Percentiles rank a stretch among this genome's conserved stretches.
These are phyloP conservation scores for Panicum miliaceum DNA, from an alignment of 176 grass and related monocot species.

Conservation along the genomic window DNA sequence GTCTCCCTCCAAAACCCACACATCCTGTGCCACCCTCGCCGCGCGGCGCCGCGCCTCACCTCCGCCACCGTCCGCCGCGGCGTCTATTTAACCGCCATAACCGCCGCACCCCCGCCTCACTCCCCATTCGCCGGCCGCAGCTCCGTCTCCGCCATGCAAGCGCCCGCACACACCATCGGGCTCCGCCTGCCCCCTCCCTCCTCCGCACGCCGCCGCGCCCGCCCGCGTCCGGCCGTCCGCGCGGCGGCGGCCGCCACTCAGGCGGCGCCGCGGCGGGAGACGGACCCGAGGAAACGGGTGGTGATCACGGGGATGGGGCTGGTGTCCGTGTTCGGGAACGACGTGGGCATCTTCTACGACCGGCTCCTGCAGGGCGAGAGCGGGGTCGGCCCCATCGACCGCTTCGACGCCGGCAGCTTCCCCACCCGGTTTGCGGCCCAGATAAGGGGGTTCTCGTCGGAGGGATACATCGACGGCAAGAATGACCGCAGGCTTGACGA, in stretches of 20 bases:
- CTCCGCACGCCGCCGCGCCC: slow-evolving; percentile 18
- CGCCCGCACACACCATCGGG: slow-evolving; percentile 42
- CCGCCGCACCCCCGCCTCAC: neutral
- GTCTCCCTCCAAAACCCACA: slow-evolving; percentile 51
- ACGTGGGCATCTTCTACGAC: slow-evolving; percentile 81
- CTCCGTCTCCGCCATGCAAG: slow-evolving; percentile 40
- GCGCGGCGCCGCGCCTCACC: slow-evolving; percentile 30
- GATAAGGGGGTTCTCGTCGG: slow-evolving; percentile 83
- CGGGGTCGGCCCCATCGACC: slow-evolving; percentile 74
- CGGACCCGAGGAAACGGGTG: slow-evolving; percentile 85
- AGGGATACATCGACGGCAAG: slow-evolving; percentile 89
- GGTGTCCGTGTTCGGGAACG: slow-evolving; percentile 85
- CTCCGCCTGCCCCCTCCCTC: neutral
- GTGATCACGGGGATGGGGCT: slow-evolving; percentile 96
- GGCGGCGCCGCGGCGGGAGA: slow-evolving; percentile 61
- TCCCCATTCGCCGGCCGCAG: neutral
- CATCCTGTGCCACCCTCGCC: slow-evolving; percentile 42
- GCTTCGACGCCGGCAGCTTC: slow-evolving; percentile 83
- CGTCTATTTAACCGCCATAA: neutral
- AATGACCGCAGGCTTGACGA: slow-evolving; percentile 77
- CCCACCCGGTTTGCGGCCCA: slow-evolving; percentile 88
- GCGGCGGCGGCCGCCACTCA: slow-evolving; percentile 29
- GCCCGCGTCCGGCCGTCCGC: slow-evolving; percentile 13
- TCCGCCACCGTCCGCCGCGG: neutral
- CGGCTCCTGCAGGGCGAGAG: slow-evolving; percentile 83